These are phyloP conservation scores for Eutrema yunnanense DNA, from an alignment of 345 rosid genomes.

Conservation along the genomic window DNA sequence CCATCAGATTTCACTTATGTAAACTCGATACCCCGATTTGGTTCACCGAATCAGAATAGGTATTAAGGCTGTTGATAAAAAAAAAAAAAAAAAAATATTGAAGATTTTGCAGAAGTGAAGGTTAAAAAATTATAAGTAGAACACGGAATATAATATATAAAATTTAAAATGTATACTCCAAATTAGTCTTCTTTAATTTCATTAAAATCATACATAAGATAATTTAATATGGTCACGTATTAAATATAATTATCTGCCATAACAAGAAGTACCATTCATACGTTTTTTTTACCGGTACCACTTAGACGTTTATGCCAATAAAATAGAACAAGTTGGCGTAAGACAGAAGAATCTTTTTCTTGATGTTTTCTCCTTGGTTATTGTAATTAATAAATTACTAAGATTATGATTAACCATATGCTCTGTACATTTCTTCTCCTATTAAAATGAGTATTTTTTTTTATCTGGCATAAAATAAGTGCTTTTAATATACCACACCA, in stretches of 20 bases:
- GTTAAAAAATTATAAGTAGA: background rate
- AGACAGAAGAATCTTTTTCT: constrained; percentile 34
- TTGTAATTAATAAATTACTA: constrained; percentile 28
- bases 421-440: constrained; percentile 25
- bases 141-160: background rate
- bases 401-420: constrained; percentile 27
- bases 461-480: constrained; percentile 3
- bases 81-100: too few relatives aligned
- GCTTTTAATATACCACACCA: background rate
- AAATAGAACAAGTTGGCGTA: constrained; percentile 27
- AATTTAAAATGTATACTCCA: too few relatives aligned
- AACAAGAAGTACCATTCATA: constrained; percentile 13
- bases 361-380: constrained; percentile 36
- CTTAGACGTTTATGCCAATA: constrained; percentile 15
- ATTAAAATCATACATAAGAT: background rate
- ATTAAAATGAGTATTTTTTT: background rate
- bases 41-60: too few relatives aligned
- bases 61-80: too few relatives aligned
- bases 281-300: constrained; percentile 9
- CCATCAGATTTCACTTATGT: too few relatives aligned
- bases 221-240: background rate
- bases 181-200: background rate
- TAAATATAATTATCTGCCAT: background rate
- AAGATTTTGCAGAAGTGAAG: background rate
- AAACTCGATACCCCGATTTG: too few relatives aligned